Base-by-base conservation (phyloP, 208 protist species). In the Leishmania mexicana region DNA sequence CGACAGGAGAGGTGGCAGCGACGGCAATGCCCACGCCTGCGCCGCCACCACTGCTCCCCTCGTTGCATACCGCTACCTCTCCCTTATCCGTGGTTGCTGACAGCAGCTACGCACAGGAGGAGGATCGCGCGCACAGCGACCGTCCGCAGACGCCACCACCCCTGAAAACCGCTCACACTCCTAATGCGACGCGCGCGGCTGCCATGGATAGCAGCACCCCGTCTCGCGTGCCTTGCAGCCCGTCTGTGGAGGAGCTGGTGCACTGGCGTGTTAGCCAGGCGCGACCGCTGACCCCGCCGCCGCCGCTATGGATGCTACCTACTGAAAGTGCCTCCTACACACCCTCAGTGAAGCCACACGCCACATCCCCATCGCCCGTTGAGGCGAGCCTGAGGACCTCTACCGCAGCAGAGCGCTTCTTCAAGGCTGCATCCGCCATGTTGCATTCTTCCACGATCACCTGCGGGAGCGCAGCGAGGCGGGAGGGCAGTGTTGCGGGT, bases 371-470 rank as follows among this genome's bases (percentile, higher is more conserved):
- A 62, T 28, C 60, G 11, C 21, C 5, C 53, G 76, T 62, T 38
- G 68, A 19, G 71, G 42, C 13, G 28, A 45, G 49, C 45, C 54
- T 21, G n/a, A 40, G 19, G 28, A 42, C n/a, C 28, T 31, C 51
- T 67, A 68, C 28, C 49, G 73, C 80, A 67, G 80, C 74, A 15
- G 38, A 83, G 35, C 81, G 74, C 51, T 84, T 84, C 68, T 60
- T 84, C 28, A 54, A 21, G 21, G 81, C 74, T 5, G 81, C 81
- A 42, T 79, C 81, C n/a, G 81, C 81, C n/a, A 70, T 77, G n/a
- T 57, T 84, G 75, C 64, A 53, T 47, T 19, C 68, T 51, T 73
- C 68, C 17, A 73, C 68, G 28, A 24, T 24, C 42, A 73, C 68
- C 24, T 10, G n/a, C 10, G 68, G 40, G 19, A 51, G 21, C 38